Conservation (phyloP, 202 grass and related monocot genomes). For the Setaria viridis region DNA sequence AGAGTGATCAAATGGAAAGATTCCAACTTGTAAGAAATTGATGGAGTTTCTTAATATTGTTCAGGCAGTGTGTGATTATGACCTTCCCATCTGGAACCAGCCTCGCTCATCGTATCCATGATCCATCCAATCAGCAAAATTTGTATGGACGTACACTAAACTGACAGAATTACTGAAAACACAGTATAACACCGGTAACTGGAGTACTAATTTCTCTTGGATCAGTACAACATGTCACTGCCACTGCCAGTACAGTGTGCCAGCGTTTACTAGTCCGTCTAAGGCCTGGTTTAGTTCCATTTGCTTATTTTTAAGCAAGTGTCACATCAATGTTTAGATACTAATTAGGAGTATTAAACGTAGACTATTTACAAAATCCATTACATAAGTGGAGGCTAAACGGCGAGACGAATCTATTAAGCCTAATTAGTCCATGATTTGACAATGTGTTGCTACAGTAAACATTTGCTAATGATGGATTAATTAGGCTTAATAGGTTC, state of each 20-base stretch:
- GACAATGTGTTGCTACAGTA: no score
- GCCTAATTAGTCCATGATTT: no score
- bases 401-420: no score
- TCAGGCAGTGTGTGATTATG: background rate
- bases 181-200: background rate
- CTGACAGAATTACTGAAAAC: background rate
- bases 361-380: no score
- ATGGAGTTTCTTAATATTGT: background rate
- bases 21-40: background rate
- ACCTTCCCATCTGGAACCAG: background rate
- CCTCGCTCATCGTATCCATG: no score
- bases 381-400: no score
- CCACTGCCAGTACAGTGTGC: background rate
- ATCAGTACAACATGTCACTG: conserved; percentile 27
- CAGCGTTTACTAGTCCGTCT: conserved; percentile 18
- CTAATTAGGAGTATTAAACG: no score
- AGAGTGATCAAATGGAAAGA: background rate
- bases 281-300: no score
- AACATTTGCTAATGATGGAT: no score
- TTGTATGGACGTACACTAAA: background rate
- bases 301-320: no score
- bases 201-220: background rate
- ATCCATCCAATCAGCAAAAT: background rate
- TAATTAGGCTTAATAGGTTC: no score
- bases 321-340: no score